Conservation (phyloP, 495 filamentous ascomycete genomes). For the Penicillium paxilli region DNA sequence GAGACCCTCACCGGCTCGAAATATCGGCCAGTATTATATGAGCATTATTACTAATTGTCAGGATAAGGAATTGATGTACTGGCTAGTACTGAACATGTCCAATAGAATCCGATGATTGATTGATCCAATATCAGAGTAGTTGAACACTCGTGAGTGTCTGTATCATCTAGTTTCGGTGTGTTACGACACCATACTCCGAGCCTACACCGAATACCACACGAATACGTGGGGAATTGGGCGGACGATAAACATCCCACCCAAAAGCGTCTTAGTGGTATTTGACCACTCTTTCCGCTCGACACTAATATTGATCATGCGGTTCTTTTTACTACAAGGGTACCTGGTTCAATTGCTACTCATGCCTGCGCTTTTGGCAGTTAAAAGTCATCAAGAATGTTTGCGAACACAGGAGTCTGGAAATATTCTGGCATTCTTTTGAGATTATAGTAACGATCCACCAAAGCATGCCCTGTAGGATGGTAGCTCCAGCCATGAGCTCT, state of each 20-base stretch:
- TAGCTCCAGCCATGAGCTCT: too few species aligned
- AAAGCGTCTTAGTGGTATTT: conserved; percentile 10
- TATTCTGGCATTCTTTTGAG: too few species aligned
- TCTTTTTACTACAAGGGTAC: too few species aligned
- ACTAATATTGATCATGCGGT: too few species aligned
- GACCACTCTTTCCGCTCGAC: conserved; percentile 1
- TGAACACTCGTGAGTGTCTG: background rate
- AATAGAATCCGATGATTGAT: conserved; percentile 5
- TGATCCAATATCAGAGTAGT: background rate
- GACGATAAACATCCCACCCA: conserved; percentile 8
- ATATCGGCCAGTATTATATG: too few species aligned
- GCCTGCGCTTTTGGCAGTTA: too few species aligned
- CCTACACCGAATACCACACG: conserved; percentile 6
- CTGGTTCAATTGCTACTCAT: too few species aligned
- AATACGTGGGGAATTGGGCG: conserved; percentile 12
- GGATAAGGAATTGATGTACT: conserved; percentile 7
- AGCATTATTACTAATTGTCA: background rate
- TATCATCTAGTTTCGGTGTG: background rate
- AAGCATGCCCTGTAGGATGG: too few species aligned
- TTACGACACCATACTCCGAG: conserved; percentile 2
- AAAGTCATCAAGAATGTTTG: too few species aligned
- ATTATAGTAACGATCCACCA: too few species aligned
- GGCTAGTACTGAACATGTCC: conserved; percentile 9
- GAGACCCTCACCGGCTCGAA: too few species aligned
- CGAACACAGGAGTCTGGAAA: too few species aligned